These are phyloP conservation scores for Pythium aphanidermatum DNA, from an alignment of 352 stramenopile species.

Conservation along the genomic window DNA sequence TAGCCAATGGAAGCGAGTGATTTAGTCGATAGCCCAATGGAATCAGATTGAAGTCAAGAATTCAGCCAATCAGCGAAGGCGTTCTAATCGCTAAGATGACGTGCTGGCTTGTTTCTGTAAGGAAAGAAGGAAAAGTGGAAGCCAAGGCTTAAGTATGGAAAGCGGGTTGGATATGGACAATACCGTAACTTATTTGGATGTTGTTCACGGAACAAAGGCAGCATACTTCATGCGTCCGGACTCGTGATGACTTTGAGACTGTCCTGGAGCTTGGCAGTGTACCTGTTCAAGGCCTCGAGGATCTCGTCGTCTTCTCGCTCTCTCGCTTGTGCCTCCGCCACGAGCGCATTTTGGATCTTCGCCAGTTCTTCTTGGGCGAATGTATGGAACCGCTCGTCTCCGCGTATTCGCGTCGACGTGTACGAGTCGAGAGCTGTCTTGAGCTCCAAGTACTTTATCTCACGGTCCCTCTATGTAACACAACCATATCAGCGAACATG, in stretches of 20 bases:
- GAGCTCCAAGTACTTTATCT: slow-evolving; percentile 64
- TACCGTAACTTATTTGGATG: no score
- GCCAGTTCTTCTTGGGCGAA: slow-evolving; percentile 68
- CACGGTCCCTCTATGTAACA: slow-evolving; percentile 29
- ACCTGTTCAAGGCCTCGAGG: slow-evolving; percentile 90
- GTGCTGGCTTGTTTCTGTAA: no score
- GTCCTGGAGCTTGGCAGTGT: slow-evolving; percentile 91
- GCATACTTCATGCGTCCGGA: slow-evolving; percentile 44
- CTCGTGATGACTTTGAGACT: slow-evolving; percentile 91
- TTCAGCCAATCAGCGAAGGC: no score
- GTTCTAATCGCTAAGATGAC: no score
- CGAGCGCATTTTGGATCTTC: slow-evolving; percentile 73
- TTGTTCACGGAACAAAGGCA: neutral
- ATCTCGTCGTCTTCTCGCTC: slow-evolving; percentile 92
- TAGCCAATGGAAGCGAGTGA: no score
- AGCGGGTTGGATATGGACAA: no score
- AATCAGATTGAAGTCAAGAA: no score
- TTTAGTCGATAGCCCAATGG: no score
- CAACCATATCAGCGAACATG: neutral
- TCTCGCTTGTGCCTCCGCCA: slow-evolving; percentile 72
- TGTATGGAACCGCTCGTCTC: slow-evolving; percentile 67
- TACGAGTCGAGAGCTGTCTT: slow-evolving; percentile 70
- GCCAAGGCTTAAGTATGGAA: no score
- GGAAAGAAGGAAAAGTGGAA: no score
- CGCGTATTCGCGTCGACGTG: slow-evolving; percentile 60